Evolutionary conservation across 2,329 filamentous ascomycete genomes (phyloP).

Genomic region (Aureobasidium vineae): DNA sequence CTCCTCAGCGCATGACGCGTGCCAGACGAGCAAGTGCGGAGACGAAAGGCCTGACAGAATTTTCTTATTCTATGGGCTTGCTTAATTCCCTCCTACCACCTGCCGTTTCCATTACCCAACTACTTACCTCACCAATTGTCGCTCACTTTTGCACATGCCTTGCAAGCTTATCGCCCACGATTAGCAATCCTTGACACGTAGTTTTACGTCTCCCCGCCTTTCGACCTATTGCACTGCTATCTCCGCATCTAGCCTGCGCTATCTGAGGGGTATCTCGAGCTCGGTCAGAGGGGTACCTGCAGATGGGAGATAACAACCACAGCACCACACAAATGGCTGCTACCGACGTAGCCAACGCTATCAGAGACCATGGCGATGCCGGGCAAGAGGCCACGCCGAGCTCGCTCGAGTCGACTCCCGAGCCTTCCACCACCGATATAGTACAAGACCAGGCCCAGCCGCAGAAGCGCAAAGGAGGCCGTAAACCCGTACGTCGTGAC

Average conservation of each 20-base stretch:
- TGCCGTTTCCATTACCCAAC: constrained; percentile 49
- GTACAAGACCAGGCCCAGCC: constrained; percentile 45
- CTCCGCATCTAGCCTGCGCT: constrained; percentile 25
- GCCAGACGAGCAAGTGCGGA: constrained; percentile 21
- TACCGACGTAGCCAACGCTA: constrained; percentile 41
- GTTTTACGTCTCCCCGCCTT: constrained; percentile 25
- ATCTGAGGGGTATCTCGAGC: constrained; percentile 27
- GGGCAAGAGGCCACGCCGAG: constrained; percentile 48
- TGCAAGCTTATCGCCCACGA: constrained; percentile 24
- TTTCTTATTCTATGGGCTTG: constrained; percentile 27
- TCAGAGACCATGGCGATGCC: constrained; percentile 46
- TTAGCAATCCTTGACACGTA: constrained; percentile 30
- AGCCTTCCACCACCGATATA: constrained; percentile 44
- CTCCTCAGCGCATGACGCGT: constrained; percentile 19
- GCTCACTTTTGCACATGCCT: constrained; percentile 31
- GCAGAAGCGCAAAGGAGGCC: constrained; percentile 94
- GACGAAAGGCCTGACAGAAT: constrained; percentile 18
- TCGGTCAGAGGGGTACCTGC: constrained; percentile 44
- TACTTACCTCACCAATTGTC: constrained; percentile 48
- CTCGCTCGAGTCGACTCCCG: constrained; percentile 51
- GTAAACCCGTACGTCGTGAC: constrained; percentile 76
- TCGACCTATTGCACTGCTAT: constrained; percentile 25
- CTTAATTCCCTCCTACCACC: constrained; percentile 27
- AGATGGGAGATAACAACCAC: constrained; percentile 50
- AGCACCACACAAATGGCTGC: constrained; percentile 37